These are phyloP conservation scores for Phytophthora parvispora DNA, from an alignment of 352 stramenopile species.

Conservation along the genomic window DNA sequence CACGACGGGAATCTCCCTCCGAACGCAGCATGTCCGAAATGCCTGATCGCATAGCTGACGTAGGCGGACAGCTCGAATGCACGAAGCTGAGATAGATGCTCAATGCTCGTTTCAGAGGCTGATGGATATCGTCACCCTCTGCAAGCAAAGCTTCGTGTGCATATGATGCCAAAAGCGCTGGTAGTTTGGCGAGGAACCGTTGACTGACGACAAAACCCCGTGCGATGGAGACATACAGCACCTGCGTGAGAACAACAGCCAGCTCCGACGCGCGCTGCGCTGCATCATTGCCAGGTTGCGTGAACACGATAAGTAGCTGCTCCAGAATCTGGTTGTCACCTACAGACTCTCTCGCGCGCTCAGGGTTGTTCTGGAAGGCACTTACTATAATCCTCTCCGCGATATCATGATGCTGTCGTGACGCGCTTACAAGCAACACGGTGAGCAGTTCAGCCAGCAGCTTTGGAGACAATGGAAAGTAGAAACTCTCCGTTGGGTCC, in stretches of 20 bases:
- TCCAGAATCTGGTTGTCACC: constrained; percentile 72
- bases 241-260: constrained; percentile 54
- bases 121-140: constrained; percentile 15
- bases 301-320: constrained; percentile 75
- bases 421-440: constrained; percentile 66
- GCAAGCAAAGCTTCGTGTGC: constrained; percentile 4
- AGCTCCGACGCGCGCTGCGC: constrained; percentile 30
- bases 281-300: constrained; percentile 42
- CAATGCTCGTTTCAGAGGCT: constrained; percentile 49
- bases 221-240: constrained; percentile 60
- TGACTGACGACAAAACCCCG: constrained; percentile 59
- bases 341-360: constrained; percentile 52
- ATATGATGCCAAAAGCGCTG: constrained; percentile 45
- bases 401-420: constrained; percentile 40
- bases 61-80: constrained; percentile 28
- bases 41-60: constrained; percentile 34
- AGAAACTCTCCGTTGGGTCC: constrained; percentile 20
- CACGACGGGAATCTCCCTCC: constrained; percentile 37
- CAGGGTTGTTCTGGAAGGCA: constrained; percentile 54
- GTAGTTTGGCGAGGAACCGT: constrained; percentile 66
- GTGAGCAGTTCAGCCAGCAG: constrained; percentile 75
- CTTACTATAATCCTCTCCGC: constrained; percentile 60
- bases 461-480: constrained; percentile 59
- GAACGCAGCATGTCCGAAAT: constrained; percentile 57
- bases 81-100: constrained; percentile 68